Base-by-base conservation (phyloP, 1,284 basidiomycete genomes). In the Sporisorium iseilematis-ciliati region DNA sequence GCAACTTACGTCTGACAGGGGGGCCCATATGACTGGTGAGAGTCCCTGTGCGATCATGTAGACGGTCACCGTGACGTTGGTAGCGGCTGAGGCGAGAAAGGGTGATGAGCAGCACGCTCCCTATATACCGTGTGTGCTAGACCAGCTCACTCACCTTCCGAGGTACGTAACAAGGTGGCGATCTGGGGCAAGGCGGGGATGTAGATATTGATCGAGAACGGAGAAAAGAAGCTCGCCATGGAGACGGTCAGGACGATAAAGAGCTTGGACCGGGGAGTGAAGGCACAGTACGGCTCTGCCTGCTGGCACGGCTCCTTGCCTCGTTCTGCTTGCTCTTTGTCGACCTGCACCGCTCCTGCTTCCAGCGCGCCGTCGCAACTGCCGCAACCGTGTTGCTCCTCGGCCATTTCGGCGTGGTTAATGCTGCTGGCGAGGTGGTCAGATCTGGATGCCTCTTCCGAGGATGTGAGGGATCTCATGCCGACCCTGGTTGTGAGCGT, bases 141-240 rank as follows among this genome's bases (percentile, higher is more conserved):
- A n/a, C n/a, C n/a, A n/a, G 20, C 20, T 25, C 33, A 51, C 50
- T 51, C 50, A 51, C 50, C 33, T 38, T 51, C 50, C 3, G 50
- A 51, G 0, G 20, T 38, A 3, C 38, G 18, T 8, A 51, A 21
- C n/a, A n/a, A 2, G 23, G 7, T 12, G 50, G 50, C 31, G n/a
- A 51, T 51, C 50, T 51, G 50, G 20, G 50, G 50, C 50, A 51
- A 23, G 33, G 50, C 50, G 18, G 50, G 50, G 50, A 38, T 51
- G 50, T 51, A 51, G 33, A 51, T 51, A 14, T 51, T 51, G 50
- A 51, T 51, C 4, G 33, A 21, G 16, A 51, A 38, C 11, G 50
- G 50, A 14, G 50, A 51, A 12, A 51, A 51, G 33, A 51, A 51
- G n/a, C 50, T 31, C 2, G n/a, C 31, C 31, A 38, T 12, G 11